Evolutionary conservation across 2,329 filamentous ascomycete species (phyloP).

Genomic region (Dothideomycetes sp.): DNA sequence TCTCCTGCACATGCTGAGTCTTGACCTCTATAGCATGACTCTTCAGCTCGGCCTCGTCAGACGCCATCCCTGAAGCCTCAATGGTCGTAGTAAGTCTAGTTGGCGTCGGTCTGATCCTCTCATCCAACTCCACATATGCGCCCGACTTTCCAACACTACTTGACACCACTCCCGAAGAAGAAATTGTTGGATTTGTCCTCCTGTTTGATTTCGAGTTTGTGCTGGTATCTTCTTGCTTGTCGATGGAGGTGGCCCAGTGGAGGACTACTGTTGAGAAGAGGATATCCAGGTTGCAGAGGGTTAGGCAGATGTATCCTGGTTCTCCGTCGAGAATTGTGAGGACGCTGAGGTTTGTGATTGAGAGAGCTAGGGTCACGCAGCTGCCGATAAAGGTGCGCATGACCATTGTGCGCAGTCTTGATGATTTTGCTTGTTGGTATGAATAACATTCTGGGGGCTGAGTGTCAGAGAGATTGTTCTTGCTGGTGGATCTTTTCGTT

Average conservation of each 20-base stretch:
- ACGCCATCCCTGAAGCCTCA: too few species aligned
- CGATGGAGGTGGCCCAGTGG: conserved; percentile 47
- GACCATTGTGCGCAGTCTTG: conserved; percentile 43
- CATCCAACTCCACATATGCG: too few species aligned
- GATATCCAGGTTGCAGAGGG: conserved; percentile 56
- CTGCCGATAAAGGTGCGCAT: conserved; percentile 52
- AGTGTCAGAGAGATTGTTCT: too few species aligned
- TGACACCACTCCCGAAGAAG: too few species aligned
- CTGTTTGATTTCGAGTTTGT: too few species aligned
- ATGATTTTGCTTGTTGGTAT: conserved; percentile 41
- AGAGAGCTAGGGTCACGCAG: conserved; percentile 48
- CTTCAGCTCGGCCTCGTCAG: background rate
- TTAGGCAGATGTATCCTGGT: conserved; percentile 56
- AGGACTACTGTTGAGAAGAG: conserved; percentile 53
- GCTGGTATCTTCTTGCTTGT: conserved; percentile 16
- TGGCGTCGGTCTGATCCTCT: too few species aligned
- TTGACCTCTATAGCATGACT: conserved; percentile 3
- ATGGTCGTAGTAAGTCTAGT: too few species aligned
- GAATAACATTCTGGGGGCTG: conserved; percentile 46
- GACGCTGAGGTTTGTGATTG: conserved; percentile 50
- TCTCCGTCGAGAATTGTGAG: conserved; percentile 52
- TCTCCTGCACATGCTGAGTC: conserved; percentile 5
- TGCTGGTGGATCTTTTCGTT: too few species aligned
- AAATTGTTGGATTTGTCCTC: too few species aligned
- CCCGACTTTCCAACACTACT: background rate